Evolutionary conservation across 768 basidiomycete genomes (phyloP).

Genomic region (Trametes villosa): DNA sequence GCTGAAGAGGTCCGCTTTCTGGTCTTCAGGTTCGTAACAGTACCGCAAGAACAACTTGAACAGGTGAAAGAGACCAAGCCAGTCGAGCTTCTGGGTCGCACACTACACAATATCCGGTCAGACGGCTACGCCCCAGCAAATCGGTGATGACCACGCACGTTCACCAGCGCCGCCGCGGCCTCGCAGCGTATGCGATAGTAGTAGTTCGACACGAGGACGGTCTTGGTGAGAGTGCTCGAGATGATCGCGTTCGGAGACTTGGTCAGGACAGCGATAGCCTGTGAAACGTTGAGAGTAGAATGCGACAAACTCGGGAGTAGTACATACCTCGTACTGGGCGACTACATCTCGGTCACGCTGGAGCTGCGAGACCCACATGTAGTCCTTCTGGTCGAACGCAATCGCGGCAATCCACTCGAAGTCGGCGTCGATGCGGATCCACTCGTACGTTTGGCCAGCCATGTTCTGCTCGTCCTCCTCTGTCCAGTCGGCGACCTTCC

Average conservation of each 20-base stretch:
- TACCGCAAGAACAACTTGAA: conserved; percentile 93
- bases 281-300: conserved; percentile 12
- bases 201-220: conserved; percentile 92
- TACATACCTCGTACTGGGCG: conserved; percentile 89
- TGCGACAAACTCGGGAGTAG: neutral
- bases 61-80: conserved; percentile 91
- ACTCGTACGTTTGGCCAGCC: conserved; percentile 97
- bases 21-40: conserved; percentile 87
- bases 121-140: neutral
- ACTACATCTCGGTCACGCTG: conserved; percentile 96
- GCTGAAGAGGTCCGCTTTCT: conserved; percentile 79
- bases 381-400: conserved; percentile 93
- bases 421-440: conserved; percentile 99
- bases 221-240: conserved; percentile 90
- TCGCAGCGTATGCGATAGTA: conserved; percentile 96
- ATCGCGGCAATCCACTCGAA: conserved; percentile 98
- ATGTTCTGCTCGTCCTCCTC: conserved; percentile 94
- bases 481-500: conserved; percentile 98
- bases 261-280: conserved; percentile 91
- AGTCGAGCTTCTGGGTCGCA: conserved; percentile 80
- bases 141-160: conserved; percentile 50
- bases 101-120: conserved; percentile 54
- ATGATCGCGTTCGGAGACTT: conserved; percentile 84
- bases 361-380: conserved; percentile 97
- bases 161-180: conserved; percentile 83